Percentiles rank a stretch among this genome's conserved stretches.
phyloP scores from a whole-genome alignment of 768 basidiomycete species.

The Leccinum longicurvipes region DNA sequence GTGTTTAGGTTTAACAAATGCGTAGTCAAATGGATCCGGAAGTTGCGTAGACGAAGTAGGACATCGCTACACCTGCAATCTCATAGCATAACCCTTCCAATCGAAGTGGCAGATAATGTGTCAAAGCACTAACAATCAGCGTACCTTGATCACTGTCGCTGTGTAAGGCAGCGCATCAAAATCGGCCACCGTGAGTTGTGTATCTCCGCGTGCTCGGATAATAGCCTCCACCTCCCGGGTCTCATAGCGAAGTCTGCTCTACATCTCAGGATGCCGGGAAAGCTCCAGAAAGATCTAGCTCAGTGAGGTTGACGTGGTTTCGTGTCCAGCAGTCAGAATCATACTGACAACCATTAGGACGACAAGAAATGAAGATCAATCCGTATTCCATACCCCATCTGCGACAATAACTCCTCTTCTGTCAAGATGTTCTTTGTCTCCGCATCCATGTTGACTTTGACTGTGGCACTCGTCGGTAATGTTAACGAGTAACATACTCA shows the following conservation, averaged over 20 bases:
- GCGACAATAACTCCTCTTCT: constrained; percentile 14
- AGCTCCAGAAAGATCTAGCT: constrained; percentile 66
- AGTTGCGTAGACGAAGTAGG: constrained; percentile 89
- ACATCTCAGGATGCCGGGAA: constrained; percentile 52
- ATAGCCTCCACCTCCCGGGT: constrained; percentile 9
- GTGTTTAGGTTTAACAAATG: constrained; percentile 85
- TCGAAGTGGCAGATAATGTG: background rate
- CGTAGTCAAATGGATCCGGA: constrained; percentile 75
- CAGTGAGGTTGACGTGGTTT: constrained; percentile 57
- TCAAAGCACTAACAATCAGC: constrained; percentile 13
- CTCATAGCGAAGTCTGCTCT: constrained; percentile 51
- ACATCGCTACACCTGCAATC: constrained; percentile 84
- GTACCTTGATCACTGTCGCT: constrained; percentile 33
- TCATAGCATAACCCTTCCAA: constrained; percentile 47
- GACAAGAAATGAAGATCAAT: background rate
- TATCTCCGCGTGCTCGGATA: constrained; percentile 9
- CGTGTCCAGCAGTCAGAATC: constrained; percentile 51
- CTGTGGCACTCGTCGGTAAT: constrained; percentile 4
- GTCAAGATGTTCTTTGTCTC: constrained; percentile 23
- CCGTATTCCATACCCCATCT: constrained; percentile 16
- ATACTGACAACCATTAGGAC: constrained; percentile 30
- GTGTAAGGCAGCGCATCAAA: constrained; percentile 49
- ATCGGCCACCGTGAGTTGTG: constrained; percentile 35
- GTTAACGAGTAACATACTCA: background rate
- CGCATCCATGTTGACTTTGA: constrained; percentile 28